Evolutionary conservation across 345 rosid species (phyloP).

Genomic region (Corchorus olitorius): DNA sequence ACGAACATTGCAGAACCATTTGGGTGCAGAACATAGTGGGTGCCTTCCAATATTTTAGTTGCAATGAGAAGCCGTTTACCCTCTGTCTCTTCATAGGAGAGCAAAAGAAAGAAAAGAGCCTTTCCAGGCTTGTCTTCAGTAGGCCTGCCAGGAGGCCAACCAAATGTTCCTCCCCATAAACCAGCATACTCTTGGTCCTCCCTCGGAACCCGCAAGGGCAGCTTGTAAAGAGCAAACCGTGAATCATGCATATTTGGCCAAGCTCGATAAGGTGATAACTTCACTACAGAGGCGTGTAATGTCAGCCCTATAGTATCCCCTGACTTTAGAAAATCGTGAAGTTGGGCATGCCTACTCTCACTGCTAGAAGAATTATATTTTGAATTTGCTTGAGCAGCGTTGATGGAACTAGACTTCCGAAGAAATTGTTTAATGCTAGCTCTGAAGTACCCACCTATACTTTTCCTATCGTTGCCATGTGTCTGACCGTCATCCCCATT

Average conservation of each 20-base stretch:
- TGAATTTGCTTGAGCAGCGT: slow-evolving; percentile 31
- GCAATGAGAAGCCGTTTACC: slow-evolving; percentile 63
- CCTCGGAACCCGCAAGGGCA: slow-evolving; percentile 52
- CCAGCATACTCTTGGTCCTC: slow-evolving; percentile 72
- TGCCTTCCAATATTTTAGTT: slow-evolving; percentile 87
- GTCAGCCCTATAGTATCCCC: slow-evolving; percentile 68
- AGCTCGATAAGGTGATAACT: slow-evolving; percentile 68
- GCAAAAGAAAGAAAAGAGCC: slow-evolving; percentile 75
- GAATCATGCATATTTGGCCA: slow-evolving; percentile 89
- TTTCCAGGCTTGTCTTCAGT: slow-evolving; percentile 74
- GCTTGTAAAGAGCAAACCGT: slow-evolving; percentile 73
- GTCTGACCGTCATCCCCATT: slow-evolving; percentile 40
- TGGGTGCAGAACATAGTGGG: slow-evolving; percentile 82
- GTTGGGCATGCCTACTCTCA: slow-evolving; percentile 51
- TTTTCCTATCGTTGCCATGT: slow-evolving; percentile 40
- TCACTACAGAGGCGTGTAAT: slow-evolving; percentile 49
- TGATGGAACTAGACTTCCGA: slow-evolving; percentile 51
- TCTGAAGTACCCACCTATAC: slow-evolving; percentile 50
- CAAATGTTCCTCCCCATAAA: slow-evolving; percentile 86
- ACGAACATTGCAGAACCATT: slow-evolving; percentile 90
- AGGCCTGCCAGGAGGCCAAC: slow-evolving; percentile 82
- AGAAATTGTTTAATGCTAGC: slow-evolving; percentile 57
- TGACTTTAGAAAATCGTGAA: slow-evolving; percentile 58
- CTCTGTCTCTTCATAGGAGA: slow-evolving; percentile 67
- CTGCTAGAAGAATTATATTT: slow-evolving; percentile 55